Conservation (phyloP, 2,329 filamentous ascomycete species). For the Stagonosporopsis chrysanthemi region DNA sequence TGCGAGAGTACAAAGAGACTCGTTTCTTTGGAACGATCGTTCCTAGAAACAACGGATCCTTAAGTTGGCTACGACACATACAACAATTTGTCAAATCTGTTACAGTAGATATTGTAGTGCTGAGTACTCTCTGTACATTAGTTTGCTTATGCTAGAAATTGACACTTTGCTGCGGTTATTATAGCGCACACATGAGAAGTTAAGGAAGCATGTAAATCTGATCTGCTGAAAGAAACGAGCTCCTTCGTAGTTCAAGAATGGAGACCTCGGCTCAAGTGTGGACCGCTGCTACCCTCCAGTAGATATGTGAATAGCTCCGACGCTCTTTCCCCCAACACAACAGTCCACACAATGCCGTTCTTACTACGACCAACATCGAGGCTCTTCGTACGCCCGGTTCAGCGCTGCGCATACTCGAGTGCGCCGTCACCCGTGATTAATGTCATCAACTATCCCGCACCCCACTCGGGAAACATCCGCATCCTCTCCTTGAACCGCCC, state of each 20-base stretch:
- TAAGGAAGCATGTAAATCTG: no score
- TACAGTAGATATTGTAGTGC: no score
- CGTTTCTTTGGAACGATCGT: no score
- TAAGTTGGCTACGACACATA: no score
- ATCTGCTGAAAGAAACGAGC: no score
- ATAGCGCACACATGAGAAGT: no score
- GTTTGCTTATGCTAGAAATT: no score
- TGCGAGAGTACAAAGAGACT: no score
- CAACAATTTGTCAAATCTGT: no score
- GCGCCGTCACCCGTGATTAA: slow-evolving; percentile 66
- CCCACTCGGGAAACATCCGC: slow-evolving; percentile 82
- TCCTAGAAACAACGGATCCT: no score
- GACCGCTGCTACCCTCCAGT: slow-evolving; percentile 29
- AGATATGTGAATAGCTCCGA: neutral
- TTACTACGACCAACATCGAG: slow-evolving; percentile 29
- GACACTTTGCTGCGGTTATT: no score
- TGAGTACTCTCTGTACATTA: no score
- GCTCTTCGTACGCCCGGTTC: slow-evolving; percentile 33
- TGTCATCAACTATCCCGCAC: slow-evolving; percentile 77
- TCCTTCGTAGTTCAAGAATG: neutral
- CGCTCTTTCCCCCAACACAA: neutral
- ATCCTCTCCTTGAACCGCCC: slow-evolving; percentile 89
- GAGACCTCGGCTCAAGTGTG: slow-evolving; percentile 1
- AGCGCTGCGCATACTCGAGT: slow-evolving; percentile 49
- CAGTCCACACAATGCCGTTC: slow-evolving; percentile 31